Evolutionary conservation across 2,329 filamentous ascomycete species (phyloP), one percentile per base, ranked within the genome.

Genomic region (Chaetomium sp.): DNA sequence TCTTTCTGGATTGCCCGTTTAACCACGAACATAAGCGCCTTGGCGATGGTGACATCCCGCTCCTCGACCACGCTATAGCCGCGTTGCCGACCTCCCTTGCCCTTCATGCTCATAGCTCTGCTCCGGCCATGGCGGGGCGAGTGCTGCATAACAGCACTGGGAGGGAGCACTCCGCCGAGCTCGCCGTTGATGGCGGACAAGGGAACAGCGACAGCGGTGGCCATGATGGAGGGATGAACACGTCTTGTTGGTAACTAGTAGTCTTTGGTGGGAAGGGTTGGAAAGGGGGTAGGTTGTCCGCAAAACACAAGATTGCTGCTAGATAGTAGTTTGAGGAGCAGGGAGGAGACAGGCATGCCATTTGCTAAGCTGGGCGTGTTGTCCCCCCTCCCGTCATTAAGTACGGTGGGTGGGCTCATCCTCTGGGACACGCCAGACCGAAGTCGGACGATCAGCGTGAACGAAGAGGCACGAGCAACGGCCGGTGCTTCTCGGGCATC

Each of bases 31-130:
- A 73, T 72, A 31, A 81, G 69, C 25, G 79, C 78, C 72, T 80
- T 80, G 67, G 75, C 74, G 57, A 80, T 72, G 62, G 74, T 73
- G 9, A 72, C 72, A 58, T 80, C 78, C 54, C 76, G 73, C 57
- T 80, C 78, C 63, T 80, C 78, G 16, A 78, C 73, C 31, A 80
- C 72, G 64, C 75, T 77, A 72, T 80, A 80, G 13, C 77, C 75
- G 21, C 77, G 74, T 13, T 75, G 74, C 35, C 75, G 70, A 55
- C 68, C 69, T 38, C 66, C 70, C 69, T 78, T 79, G 58, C 74
- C 75, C 72, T 77, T 74, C 70, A 80, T 62, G 71, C 76, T 73
- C 76, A 78, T 69, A 66, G 75, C 75, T 55, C 76, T 66, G 72
- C 78, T 80, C 67, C 76, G 75, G 64, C 76, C 76, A 72, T 77